A percentile compares a stretch with the other conserved stretches of the same genome.
Conservation (phyloP, 495 filamentous ascomycete species). For the Penicillium simplicissimum region DNA sequence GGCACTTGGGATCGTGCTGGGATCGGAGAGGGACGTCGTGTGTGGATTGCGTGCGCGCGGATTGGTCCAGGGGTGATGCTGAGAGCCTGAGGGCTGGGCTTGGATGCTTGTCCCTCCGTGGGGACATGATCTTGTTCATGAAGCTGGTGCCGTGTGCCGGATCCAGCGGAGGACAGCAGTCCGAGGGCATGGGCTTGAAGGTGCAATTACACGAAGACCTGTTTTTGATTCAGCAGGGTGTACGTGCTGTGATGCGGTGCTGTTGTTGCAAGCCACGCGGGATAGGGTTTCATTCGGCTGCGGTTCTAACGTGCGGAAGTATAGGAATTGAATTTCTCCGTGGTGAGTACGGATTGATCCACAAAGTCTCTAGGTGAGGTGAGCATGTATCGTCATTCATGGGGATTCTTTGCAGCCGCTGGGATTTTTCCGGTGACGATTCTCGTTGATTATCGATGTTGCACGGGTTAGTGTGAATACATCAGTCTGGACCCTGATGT, state of each 20-base stretch:
- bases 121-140: background rate
- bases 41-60: background rate
- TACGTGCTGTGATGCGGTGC: background rate
- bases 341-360: background rate
- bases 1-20: background rate
- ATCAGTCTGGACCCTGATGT: constrained; percentile 14
- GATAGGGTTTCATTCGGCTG: background rate
- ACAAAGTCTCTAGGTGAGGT: background rate
- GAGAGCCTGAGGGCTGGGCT: background rate
- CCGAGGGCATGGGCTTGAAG: background rate
- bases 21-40: constrained; percentile 1
- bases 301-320: background rate
- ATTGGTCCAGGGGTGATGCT: background rate
- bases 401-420: background rate
- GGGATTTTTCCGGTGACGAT: background rate
- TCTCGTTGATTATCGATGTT: background rate
- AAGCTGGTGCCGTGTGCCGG: background rate
- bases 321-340: background rate
- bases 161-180: constrained; percentile 10
- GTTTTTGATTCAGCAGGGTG: background rate
- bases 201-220: background rate
- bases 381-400: background rate
- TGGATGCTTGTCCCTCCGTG: background rate
- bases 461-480: constrained; percentile 1
- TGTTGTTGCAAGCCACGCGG: constrained; percentile 1